phyloP scores from a whole-genome alignment of 2,329 filamentous ascomycete genomes.

The Trichoderma endophyticum region DNA sequence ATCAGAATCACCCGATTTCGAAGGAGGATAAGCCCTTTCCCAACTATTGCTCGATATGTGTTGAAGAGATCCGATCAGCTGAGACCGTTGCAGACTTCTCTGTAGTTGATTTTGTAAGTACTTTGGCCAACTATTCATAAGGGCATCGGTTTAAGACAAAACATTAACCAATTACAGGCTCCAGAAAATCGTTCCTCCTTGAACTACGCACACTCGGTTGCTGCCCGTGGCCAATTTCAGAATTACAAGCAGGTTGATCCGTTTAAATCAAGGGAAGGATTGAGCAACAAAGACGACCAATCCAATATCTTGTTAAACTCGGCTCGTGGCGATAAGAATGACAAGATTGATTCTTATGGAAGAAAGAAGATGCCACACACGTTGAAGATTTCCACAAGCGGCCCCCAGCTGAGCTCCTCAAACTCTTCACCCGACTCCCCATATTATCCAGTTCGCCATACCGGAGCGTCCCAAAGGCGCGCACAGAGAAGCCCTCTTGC shows the following conservation, averaged over 20 bases:
- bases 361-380: not conserved
- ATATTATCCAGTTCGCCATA: conserved; percentile 25
- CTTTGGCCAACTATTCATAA: not conserved
- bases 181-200: not conserved
- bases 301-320: not conserved
- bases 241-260: not conserved
- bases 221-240: not conserved
- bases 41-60: conserved; percentile 35
- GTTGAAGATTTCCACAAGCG: not conserved
- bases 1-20: conserved; percentile 22
- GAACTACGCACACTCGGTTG: not conserved
- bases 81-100: conserved; percentile 29
- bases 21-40: conserved; percentile 28
- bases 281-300: not conserved
- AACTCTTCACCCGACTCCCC: conserved; percentile 17
- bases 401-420: not conserved
- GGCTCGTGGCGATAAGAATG: not conserved
- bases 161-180: not conserved
- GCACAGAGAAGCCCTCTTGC: conserved; percentile 26
- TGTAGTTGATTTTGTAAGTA: conserved; percentile 27
- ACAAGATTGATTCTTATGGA: not conserved
- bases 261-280: not conserved
- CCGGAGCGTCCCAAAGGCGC: conserved; percentile 30
- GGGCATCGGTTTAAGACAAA: not conserved
- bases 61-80: conserved; percentile 23